Base-by-base conservation (phyloP, 495 filamentous ascomycete species). In the Pseudotulostoma volvatum region DNA sequence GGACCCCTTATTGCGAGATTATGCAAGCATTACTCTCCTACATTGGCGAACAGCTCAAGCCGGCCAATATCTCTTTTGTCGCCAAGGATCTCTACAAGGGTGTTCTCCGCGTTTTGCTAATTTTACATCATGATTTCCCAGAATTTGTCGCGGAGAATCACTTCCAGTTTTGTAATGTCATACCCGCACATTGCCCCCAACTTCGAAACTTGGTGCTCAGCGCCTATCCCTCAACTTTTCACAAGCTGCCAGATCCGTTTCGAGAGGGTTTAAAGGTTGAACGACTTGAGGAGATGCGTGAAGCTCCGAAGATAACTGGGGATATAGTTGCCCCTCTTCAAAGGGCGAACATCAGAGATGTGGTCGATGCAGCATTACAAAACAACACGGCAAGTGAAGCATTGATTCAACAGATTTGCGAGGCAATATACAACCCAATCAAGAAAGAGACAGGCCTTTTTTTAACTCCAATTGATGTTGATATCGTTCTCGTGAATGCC, bases 81-180 rank as follows among this genome's bases (percentile, higher is more conserved):
- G 72, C 76, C 19, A 88, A 83, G 56, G 79, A 84, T 35, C 70
- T 90, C 33, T 96, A 95, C 54, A 77, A 82, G 46, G 84, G 78
- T 2, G 72, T 81, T 5, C 66, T 93, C 18, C 81, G 90, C 46
- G 70, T 93, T 39, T 57, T 96, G 43, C 61, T 90, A 14, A 70
- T 95, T 25, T 64, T 99, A 34, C 80, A 92, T 40, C 90, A 96
- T 45, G 90, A 99, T 53, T 95, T 83, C 57, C 83, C 86, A 0
- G 86, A 93, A 39, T 96, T 93, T 54, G 66, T 96, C 31, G 78
- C 79, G 18, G 81, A 88, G 46, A 81, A 90, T 52, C 81, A 93
- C 46, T 77, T 79, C 44, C 74, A 77, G 40, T 73, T 99, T 33
- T 86, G 81, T 67, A 79, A 84, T 52, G 74, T 74, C 46, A 82